phyloP scores from a whole-genome alignment of 2,329 filamentous ascomycete genomes.

The Madurella fahalii region DNA sequence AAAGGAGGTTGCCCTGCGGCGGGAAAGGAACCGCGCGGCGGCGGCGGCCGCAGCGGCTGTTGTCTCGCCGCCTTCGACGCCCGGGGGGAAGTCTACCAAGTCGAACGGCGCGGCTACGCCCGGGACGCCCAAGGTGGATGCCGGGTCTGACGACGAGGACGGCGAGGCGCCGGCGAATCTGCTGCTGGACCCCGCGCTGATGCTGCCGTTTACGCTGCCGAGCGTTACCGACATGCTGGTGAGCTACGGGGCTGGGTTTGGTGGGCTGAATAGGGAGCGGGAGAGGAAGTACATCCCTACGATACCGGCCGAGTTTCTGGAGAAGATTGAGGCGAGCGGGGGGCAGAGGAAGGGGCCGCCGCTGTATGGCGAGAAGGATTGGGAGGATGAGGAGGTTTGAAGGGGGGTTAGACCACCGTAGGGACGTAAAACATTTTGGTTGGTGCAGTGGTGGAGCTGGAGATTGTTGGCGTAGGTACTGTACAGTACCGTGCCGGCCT shows the following conservation, averaged over 20 bases:
- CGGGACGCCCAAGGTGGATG: slow-evolving; percentile 17
- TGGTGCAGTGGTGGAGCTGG: slow-evolving; percentile 35
- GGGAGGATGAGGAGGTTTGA: slow-evolving; percentile 57
- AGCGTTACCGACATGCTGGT: slow-evolving; percentile 97
- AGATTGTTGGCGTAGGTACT: neutral
- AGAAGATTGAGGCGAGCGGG: slow-evolving; percentile 68
- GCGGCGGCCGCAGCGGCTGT: slow-evolving; percentile 42
- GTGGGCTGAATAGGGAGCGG: slow-evolving; percentile 83
- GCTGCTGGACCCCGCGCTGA: slow-evolving; percentile 81
- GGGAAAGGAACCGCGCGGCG: slow-evolving; percentile 48
- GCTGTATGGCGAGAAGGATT: slow-evolving; percentile 61
- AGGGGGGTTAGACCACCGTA: too few relatives aligned
- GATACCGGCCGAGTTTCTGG: slow-evolving; percentile 87
- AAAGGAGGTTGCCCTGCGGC: slow-evolving; percentile 62
- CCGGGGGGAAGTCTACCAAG: slow-evolving; percentile 39
- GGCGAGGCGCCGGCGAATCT: slow-evolving; percentile 69
- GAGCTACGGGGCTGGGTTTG: slow-evolving; percentile 90
- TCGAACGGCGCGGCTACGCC: slow-evolving; percentile 40
- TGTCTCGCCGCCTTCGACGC: slow-evolving; percentile 41
- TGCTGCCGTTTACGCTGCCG: slow-evolving; percentile 91
- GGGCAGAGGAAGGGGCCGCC: slow-evolving; percentile 40
- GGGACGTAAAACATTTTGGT: too few relatives aligned
- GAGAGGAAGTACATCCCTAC: slow-evolving; percentile 95
- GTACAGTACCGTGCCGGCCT: too few relatives aligned
- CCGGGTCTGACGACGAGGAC: slow-evolving; percentile 29